Percentiles rank a stretch among this genome's conserved stretches.
Evolutionary conservation across 768 basidiomycete species (phyloP).

Genomic region (Xanthoconium stramineum): DNA sequence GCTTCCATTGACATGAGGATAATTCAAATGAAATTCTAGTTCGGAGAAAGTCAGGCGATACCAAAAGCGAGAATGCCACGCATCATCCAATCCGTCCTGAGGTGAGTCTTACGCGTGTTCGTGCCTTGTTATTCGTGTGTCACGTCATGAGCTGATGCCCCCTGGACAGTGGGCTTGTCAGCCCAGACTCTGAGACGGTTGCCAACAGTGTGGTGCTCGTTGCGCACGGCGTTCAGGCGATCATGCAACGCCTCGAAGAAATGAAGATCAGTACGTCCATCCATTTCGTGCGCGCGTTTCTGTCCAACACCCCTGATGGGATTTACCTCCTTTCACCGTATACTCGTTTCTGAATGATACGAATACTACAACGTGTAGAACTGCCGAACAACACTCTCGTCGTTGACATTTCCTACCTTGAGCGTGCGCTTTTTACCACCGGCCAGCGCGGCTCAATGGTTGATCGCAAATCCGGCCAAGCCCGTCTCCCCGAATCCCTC

Average conservation of each 20-base stretch:
- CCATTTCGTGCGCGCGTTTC: not conserved
- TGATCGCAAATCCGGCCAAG: slow-evolving; percentile 53
- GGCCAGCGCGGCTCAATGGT: slow-evolving; percentile 61
- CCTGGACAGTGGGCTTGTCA: slow-evolving; percentile 57
- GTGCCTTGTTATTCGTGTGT: not conserved
- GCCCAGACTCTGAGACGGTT: slow-evolving; percentile 72
- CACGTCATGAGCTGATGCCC: not conserved
- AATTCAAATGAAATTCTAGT: slow-evolving; percentile 41
- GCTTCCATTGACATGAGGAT: slow-evolving; percentile 3
- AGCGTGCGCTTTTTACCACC: slow-evolving; percentile 55
- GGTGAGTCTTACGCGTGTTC: slow-evolving; percentile 37
- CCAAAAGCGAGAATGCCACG: slow-evolving; percentile 66
- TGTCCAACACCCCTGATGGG: not conserved
- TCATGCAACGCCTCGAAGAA: slow-evolving; percentile 65
- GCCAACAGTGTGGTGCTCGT: slow-evolving; percentile 72
- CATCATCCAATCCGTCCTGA: slow-evolving; percentile 70
- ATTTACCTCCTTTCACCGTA: not conserved
- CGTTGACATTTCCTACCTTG: slow-evolving; percentile 62
- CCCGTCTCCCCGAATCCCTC: slow-evolving; percentile 48
- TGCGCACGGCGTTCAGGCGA: slow-evolving; percentile 53
- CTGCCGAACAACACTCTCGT: slow-evolving; percentile 70
- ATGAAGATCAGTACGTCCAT: slow-evolving; percentile 70
- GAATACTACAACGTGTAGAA: slow-evolving; percentile 38
- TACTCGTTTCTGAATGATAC: not conserved
- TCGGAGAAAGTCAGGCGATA: slow-evolving; percentile 72